Evolutionary conservation across 2,329 filamentous ascomycete species (phyloP).

Genomic region (Ramichloridium luteum): DNA sequence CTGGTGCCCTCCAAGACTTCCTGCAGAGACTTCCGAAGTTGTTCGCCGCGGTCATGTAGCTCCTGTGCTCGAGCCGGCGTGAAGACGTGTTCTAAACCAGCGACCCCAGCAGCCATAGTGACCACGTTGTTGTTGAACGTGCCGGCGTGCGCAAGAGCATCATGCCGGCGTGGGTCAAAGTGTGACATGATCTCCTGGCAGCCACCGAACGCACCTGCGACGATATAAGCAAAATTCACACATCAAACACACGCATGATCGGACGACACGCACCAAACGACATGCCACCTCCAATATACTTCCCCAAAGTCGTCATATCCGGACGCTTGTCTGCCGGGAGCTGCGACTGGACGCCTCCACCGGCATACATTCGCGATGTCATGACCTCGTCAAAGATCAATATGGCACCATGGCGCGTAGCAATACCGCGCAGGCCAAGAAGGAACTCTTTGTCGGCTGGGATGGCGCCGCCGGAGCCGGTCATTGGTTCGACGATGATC

Average conservation of each 20-base stretch:
- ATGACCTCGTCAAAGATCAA: conserved; percentile 63
- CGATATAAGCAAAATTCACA: background rate
- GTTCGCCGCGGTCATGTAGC: conserved; percentile 25
- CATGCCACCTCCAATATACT: conserved; percentile 55
- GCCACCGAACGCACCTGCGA: conserved; percentile 46
- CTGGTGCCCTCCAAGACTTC: conserved; percentile 22
- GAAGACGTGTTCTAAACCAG: conserved; percentile 27
- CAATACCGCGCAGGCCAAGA: conserved; percentile 35
- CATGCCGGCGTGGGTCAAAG: conserved; percentile 39
- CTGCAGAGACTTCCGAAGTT: conserved; percentile 19
- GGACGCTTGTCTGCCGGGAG: conserved; percentile 35
- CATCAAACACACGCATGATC: background rate
- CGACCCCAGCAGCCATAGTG: conserved; percentile 45
- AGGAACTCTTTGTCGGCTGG: conserved; percentile 42
- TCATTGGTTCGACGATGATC: conserved; percentile 55
- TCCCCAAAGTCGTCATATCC: conserved; percentile 53
- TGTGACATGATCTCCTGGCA: conserved; percentile 44
- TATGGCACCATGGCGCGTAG: conserved; percentile 40
- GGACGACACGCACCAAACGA: conserved; percentile 39
- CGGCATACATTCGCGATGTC: conserved; percentile 46
- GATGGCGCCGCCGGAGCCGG: conserved; percentile 50
- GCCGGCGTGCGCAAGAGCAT: conserved; percentile 43
- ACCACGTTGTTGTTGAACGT: conserved; percentile 59
- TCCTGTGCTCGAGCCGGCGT: conserved; percentile 21
- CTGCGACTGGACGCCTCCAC: conserved; percentile 35